phyloP scores from a whole-genome alignment of 345 rosid species.

The Linum tenue region DNA sequence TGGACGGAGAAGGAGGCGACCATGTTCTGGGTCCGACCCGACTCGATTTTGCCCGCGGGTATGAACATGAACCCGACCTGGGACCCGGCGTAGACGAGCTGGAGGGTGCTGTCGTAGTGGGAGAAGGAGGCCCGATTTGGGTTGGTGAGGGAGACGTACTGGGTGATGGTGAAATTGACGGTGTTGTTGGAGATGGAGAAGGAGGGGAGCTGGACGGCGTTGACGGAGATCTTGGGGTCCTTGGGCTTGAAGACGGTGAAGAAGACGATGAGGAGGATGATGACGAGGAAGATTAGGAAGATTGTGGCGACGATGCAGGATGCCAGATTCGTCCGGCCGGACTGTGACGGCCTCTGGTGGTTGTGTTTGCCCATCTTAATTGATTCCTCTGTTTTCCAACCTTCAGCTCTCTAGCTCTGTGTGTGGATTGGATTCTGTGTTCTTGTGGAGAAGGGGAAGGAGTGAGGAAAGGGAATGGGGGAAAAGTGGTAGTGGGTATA shows the following conservation, averaged over 20 bases:
- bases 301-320: conserved; percentile 86
- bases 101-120: conserved; percentile 88
- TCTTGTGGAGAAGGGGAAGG: not conserved
- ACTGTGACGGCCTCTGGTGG: conserved; percentile 19
- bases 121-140: conserved; percentile 79
- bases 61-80: conserved; percentile 97
- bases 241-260: conserved; percentile 87
- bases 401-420: not conserved
- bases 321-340: conserved; percentile 75
- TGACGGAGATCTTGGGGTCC: conserved; percentile 83
- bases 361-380: conserved; percentile 24
- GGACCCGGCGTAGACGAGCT: conserved; percentile 76
- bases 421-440: not conserved
- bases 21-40: conserved; percentile 80
- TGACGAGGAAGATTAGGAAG: conserved; percentile 63
- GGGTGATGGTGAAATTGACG: conserved; percentile 83
- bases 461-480: not conserved
- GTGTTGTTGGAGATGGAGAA: conserved; percentile 78
- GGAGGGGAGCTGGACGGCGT: conserved; percentile 84
- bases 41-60: conserved; percentile 84
- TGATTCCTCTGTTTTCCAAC: not conserved
- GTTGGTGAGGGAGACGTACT: conserved; percentile 74
- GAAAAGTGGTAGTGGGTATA: not conserved
- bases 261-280: conserved; percentile 61
- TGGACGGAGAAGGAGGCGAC: conserved; percentile 86